Percentiles rank a stretch among this genome's conserved stretches.
phyloP scores from a whole-genome alignment of 768 basidiomycete genomes.

The Austroboletus eburneus region DNA sequence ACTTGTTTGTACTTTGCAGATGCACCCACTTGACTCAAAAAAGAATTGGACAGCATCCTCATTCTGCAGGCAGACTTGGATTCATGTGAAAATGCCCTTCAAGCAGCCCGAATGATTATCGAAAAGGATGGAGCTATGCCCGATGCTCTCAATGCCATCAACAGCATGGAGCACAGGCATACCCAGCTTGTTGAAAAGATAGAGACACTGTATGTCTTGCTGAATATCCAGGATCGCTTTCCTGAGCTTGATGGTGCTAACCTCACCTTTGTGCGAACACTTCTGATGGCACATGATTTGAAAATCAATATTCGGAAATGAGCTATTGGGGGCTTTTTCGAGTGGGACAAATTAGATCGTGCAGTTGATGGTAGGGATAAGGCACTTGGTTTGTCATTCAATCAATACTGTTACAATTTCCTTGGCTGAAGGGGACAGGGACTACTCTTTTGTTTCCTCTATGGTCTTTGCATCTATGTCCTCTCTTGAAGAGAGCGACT shows the following conservation, averaged over 20 bases:
- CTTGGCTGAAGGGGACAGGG: no score
- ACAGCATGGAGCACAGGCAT: not conserved
- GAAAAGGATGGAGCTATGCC: not conserved
- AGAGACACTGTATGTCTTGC: not conserved
- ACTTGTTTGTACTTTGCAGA: conserved; percentile 9
- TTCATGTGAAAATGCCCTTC: not conserved
- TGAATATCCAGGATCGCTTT: not conserved
- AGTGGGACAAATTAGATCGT: not conserved
- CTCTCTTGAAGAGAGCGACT: no score
- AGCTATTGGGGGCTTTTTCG: not conserved
- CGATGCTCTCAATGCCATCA: not conserved
- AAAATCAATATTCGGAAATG: not conserved
- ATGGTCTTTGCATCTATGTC: no score
- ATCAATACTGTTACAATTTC: no score
- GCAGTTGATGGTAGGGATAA: not conserved
- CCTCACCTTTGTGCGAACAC: not conserved
- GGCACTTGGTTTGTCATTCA: not conserved
- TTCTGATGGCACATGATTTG: not conserved
- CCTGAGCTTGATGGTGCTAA: not conserved
- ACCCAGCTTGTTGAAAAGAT: not conserved
- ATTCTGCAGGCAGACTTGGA: conserved; percentile 22
- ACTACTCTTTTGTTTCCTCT: no score
- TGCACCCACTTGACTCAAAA: conserved; percentile 28
- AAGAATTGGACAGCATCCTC: conserved; percentile 29
- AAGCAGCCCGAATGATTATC: not conserved